phyloP scores from a whole-genome alignment of 768 basidiomycete genomes.

The Trametes coccinea region DNA sequence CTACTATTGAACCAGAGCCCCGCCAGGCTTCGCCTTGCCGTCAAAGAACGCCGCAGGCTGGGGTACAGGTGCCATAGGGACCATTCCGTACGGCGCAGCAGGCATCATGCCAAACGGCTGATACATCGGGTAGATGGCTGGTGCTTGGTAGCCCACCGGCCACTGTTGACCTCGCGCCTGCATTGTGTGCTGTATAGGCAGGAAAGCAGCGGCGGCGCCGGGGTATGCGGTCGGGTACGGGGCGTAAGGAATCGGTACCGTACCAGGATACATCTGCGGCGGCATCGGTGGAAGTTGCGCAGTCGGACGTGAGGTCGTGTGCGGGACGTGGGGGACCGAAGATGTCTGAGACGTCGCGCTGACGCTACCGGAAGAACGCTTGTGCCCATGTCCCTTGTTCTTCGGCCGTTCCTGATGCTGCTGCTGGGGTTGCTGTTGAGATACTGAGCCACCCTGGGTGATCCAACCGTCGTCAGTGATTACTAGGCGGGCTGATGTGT shows the following conservation, averaged over 20 bases:
- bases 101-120: conserved; percentile 17
- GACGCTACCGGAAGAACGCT: conserved; percentile 24
- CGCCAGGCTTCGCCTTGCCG: conserved; percentile 14
- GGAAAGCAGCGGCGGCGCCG: conserved; percentile 8
- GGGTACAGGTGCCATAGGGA: conserved; percentile 13
- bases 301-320: conserved; percentile 1
- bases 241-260: conserved; percentile 2
- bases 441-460: conserved; percentile 4
- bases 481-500: not conserved
- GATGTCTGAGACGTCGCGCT: conserved; percentile 4
- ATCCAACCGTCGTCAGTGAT: conserved; percentile 30
- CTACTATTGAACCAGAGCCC: conserved; percentile 7
- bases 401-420: conserved; percentile 8
- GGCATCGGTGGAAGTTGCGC: not conserved
- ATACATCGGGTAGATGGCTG: conserved; percentile 15
- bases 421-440: not conserved
- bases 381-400: conserved; percentile 19
- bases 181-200: conserved; percentile 20
- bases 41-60: conserved; percentile 13
- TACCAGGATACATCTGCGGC: not conserved
- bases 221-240: conserved; percentile 11
- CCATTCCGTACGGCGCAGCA: conserved; percentile 14
- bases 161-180: conserved; percentile 12
- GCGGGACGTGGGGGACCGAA: not conserved
- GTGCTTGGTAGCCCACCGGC: conserved; percentile 21